Conservation (phyloP, 1,284 basidiomycete genomes). For the Ceratobasidium sp. region DNA sequence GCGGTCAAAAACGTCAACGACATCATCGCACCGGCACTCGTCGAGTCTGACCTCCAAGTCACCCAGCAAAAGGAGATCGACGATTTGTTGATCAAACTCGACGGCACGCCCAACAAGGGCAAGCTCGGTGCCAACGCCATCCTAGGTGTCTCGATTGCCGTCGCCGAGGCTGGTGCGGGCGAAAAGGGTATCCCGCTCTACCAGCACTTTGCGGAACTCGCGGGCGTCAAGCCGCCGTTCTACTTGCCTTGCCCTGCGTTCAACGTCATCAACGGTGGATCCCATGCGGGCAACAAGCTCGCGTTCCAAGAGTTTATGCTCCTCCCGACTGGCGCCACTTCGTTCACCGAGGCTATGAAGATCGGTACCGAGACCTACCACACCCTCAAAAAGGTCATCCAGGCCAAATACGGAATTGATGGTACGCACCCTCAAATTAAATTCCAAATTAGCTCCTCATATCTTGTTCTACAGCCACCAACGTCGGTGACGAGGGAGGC, state of each 20-base stretch:
- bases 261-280: conserved; percentile 99
- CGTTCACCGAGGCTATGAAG: conserved; percentile 97
- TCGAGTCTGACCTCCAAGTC: conserved; percentile 85
- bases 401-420: conserved; percentile 98
- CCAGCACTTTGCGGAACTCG: conserved; percentile 94
- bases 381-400: conserved; percentile 99
- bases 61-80: conserved; percentile 96
- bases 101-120: conserved; percentile 98
- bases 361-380: conserved; percentile 99
- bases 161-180: conserved; percentile 90
- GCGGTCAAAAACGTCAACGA: conserved; percentile 96
- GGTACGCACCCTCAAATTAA: conserved; percentile 60
- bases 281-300: conserved; percentile 98
- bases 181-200: conserved; percentile 96
- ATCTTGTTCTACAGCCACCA: conserved; percentile 70
- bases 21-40: conserved; percentile 86
- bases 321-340: conserved; percentile 88
- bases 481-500: conserved; percentile 99
- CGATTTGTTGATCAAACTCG: conserved; percentile 98
- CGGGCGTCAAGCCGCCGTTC: conserved; percentile 92
- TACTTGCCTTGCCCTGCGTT: conserved; percentile 90
- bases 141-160: conserved; percentile 97
- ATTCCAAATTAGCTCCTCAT: conserved; percentile 17
- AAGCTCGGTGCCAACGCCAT: conserved; percentile 99
- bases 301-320: conserved; percentile 99